Percentiles rank a stretch among this genome's conserved stretches.
Conservation (phyloP, 129 eudicot genomes). For the Flaveria brownii region DNA sequence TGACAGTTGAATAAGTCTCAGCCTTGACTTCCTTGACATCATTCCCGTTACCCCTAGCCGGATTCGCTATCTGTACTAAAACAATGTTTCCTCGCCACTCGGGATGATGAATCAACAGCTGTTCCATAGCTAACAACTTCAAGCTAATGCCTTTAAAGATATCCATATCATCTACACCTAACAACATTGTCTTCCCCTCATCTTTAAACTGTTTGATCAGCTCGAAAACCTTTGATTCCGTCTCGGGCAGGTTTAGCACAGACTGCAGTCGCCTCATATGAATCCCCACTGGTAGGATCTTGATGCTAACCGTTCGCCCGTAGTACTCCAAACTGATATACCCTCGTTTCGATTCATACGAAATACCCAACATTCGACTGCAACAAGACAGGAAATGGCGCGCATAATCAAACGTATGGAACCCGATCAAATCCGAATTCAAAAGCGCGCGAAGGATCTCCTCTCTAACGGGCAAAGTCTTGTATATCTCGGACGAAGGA, state of each 20-base stretch:
- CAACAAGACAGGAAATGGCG: conserved; percentile 78
- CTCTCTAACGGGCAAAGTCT: conserved; percentile 76
- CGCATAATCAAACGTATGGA: conserved; percentile 80
- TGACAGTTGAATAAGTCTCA: conserved; percentile 68
- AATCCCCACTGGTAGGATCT: conserved; percentile 77
- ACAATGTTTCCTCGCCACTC: conserved; percentile 72
- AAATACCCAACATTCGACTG: conserved; percentile 74
- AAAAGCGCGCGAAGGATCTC: conserved; percentile 66
- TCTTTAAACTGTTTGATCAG: conserved; percentile 52
- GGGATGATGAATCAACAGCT: conserved; percentile 60
- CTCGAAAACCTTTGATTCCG: conserved; percentile 53
- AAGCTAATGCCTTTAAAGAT: conserved; percentile 70
- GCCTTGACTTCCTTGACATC: conserved; percentile 60
- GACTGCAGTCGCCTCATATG: conserved; percentile 72
- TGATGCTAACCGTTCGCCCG: conserved; percentile 71
- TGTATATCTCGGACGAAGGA: conserved; percentile 76
- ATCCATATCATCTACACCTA: conserved; percentile 74
- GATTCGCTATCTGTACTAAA: conserved; percentile 68
- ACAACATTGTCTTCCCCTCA: conserved; percentile 59
- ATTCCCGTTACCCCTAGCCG: conserved; percentile 76
- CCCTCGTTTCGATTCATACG: conserved; percentile 71
- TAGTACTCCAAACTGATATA: conserved; percentile 67
- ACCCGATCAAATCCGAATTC: conserved; percentile 67
- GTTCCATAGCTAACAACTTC: conserved; percentile 73
- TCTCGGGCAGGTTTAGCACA: conserved; percentile 49